Percentiles rank a stretch among this genome's conserved stretches.
Evolutionary conservation across 2,329 filamentous ascomycete species (phyloP).

Genomic region (Ceratocystis huliohia): DNA sequence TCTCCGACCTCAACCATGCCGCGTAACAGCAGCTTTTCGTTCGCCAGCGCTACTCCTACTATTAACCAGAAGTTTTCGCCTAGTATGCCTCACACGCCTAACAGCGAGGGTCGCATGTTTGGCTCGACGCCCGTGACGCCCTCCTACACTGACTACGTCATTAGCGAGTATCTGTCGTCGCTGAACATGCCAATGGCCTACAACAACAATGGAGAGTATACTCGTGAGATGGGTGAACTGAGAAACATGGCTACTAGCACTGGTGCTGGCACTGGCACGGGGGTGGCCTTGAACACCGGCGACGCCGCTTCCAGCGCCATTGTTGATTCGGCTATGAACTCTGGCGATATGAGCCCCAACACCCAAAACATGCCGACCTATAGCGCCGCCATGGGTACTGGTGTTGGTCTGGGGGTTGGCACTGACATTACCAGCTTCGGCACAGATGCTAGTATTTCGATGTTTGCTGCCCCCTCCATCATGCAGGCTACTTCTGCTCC

Average conservation of each 20-base stretch:
- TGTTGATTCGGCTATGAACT: background rate
- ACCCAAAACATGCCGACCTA: background rate
- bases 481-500: background rate
- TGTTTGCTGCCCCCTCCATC: background rate
- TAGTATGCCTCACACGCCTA: background rate
- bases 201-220: background rate
- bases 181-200: background rate
- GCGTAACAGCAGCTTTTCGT: slow-evolving; percentile 1
- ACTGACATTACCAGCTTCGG: background rate
- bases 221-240: background rate
- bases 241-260: background rate
- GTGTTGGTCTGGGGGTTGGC: background rate
- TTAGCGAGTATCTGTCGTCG: slow-evolving; percentile 2
- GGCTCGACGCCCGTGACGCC: slow-evolving; percentile 2
- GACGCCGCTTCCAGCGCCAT: too few species aligned
- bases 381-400: background rate
- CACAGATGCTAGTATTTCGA: background rate
- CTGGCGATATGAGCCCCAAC: background rate
- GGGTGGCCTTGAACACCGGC: background rate
- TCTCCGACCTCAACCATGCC: slow-evolving; percentile 4
- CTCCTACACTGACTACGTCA: background rate
- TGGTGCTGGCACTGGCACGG: background rate
- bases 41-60: background rate
- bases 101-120: slow-evolving; percentile 1
- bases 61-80: slow-evolving; percentile 4